phyloP scores from a whole-genome alignment of 2,329 filamentous ascomycete species.

The Penicillium sp. region DNA sequence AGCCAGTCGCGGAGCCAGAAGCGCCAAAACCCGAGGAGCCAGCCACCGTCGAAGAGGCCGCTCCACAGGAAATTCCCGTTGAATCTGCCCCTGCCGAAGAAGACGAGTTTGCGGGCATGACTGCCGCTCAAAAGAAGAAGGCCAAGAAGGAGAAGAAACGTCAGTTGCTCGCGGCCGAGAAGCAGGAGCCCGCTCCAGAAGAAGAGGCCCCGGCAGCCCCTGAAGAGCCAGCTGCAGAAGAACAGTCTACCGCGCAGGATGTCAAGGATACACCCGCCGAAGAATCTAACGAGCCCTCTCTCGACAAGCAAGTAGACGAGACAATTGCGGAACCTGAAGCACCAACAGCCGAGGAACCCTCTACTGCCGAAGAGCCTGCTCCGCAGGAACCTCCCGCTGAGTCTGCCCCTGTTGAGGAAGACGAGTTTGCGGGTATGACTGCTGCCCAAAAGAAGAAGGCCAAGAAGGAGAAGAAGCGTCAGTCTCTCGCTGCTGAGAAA shows the following conservation, averaged over 20 bases:
- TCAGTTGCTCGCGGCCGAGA: conserved; percentile 21
- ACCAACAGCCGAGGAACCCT: too few species aligned
- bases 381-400: background rate
- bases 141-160: conserved; percentile 52
- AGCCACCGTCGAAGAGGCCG: background rate
- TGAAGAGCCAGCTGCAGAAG: background rate
- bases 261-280: background rate
- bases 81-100: conserved; percentile 4
- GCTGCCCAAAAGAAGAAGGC: conserved; percentile 22
- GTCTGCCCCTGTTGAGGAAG: conserved; percentile 2
- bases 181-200: background rate
- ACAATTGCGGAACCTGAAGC: too few species aligned
- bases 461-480: conserved; percentile 35
- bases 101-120: conserved; percentile 29
- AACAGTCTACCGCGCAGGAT: background rate
- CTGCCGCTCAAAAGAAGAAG: conserved; percentile 42
- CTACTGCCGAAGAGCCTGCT: background rate
- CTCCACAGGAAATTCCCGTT: conserved; percentile 1
- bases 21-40: too few species aligned
- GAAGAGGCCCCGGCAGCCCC: conserved; percentile 9
- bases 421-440: conserved; percentile 31
- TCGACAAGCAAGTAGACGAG: conserved; percentile 13
- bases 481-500: conserved; percentile 18
- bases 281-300: conserved; percentile 9
- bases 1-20: background rate